Base-by-base conservation (phyloP, 768 basidiomycete genomes). In the Auricularia sp. region DNA sequence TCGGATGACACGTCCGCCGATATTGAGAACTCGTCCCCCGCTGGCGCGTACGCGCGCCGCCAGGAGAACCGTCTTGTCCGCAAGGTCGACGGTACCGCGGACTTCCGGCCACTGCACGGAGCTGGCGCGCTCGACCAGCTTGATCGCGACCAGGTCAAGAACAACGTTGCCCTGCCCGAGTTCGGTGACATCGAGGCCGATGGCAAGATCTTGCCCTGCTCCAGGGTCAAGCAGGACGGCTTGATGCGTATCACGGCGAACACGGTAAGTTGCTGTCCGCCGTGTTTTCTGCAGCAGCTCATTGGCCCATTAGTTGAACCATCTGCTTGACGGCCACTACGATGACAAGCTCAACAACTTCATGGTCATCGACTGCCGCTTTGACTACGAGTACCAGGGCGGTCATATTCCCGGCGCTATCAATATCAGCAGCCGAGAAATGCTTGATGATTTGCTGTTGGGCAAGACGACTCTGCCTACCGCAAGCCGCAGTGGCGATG, bases 311-410 rank as follows among this genome's bases (percentile, higher is more conserved):
- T 68, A 96, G 94, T 75, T 99, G 73, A 83, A 94, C 68, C 77
- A 80, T 14, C 79, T 98, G 14, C 75, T 98, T 37, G 84, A 87
- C 61, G 95, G 96, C 29, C 80, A 76, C 68, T 98, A 85, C 75
- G 76, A 83, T 62, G 72, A 81, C 21, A 76, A 82, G 66, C 85
- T 96, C 65, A 79, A 81, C 45, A 80, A 84, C 58, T 97, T 81
- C 74, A 82, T 89, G 69, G 77, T 99, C 65, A 88, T 99, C 69
- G 97, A 99, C 77, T 98, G 97, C 75, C 90, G 97, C 54, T 99
- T 98, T 75, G 93, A 94, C 68, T 99, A 97, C 72, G 97, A 99
- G 77, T 98, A 88, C 75, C 80, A 82, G 61, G 97, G 97, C 8
- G 97, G 97, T 0, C 97, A 98, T 77, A 85, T 98, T 68, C 84